A percentile compares a stretch with the other conserved stretches of the same genome.
phyloP scores from a whole-genome alignment of 495 filamentous ascomycete genomes.

The Penicillium diatomitis region DNA sequence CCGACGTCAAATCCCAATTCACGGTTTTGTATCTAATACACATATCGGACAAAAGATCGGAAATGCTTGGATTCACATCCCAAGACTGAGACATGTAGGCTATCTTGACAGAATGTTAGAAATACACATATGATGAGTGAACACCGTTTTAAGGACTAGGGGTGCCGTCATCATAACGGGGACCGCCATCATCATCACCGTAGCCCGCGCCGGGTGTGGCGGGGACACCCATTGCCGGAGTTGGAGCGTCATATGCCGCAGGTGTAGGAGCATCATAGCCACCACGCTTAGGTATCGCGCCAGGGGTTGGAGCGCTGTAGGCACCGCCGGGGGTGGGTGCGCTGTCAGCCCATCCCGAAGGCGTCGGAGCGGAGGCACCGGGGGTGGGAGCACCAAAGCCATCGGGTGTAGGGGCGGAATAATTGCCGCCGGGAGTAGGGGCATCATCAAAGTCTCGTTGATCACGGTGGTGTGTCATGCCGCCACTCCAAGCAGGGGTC shows the following conservation, averaged over 20 bases:
- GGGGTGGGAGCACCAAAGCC: constrained; percentile 59
- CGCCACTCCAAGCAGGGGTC: constrained; percentile 40
- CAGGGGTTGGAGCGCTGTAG: constrained; percentile 53
- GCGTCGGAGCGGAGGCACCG: constrained; percentile 69
- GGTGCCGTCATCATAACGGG: constrained; percentile 47
- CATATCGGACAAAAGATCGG: too few relatives aligned
- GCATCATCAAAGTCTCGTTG: constrained; percentile 46
- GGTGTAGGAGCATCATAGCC: constrained; percentile 51
- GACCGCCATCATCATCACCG: constrained; percentile 48
- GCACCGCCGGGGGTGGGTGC: constrained; percentile 53
- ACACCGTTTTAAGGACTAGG: constrained; percentile 32
- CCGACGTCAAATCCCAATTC: too few relatives aligned
- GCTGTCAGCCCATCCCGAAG: constrained; percentile 56
- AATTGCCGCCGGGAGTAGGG: constrained; percentile 65
- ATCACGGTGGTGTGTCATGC: constrained; percentile 13
- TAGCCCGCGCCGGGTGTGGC: constrained; percentile 69
- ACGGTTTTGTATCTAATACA: too few relatives aligned
- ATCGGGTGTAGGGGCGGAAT: constrained; percentile 42
- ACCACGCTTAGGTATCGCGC: constrained; percentile 26
- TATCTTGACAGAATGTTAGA: constrained; percentile 5
- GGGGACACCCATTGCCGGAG: constrained; percentile 63
- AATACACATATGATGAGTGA: neutral
- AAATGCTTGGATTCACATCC: too few relatives aligned
- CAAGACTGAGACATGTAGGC: neutral
- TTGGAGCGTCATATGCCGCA: constrained; percentile 60